These are phyloP conservation scores for Galerina marginata DNA, from an alignment of 768 basidiomycete species.

Conservation along the genomic window DNA sequence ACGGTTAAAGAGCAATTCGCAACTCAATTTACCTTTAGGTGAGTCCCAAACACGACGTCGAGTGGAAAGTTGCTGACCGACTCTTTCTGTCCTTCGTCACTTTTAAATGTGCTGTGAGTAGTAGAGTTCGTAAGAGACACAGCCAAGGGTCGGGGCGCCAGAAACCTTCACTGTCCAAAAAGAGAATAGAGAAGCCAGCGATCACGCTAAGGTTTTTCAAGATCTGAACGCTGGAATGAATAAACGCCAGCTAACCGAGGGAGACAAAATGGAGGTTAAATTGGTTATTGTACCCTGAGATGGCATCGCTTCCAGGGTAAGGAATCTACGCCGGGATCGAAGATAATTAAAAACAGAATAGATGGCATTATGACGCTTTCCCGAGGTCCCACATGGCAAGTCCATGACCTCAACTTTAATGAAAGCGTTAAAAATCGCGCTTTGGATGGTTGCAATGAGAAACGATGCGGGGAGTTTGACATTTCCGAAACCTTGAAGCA, in stretches of 20 bases:
- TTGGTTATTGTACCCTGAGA: constrained; percentile 23
- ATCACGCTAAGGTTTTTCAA: constrained; percentile 20
- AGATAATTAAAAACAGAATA: constrained; percentile 12
- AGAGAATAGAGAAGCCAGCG: constrained; percentile 24
- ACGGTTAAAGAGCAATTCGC: neutral
- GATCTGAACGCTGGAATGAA: constrained; percentile 28
- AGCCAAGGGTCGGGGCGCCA: constrained; percentile 22
- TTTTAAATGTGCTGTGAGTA: constrained; percentile 20
- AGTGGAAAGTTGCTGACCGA: neutral
- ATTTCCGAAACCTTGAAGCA: constrained; percentile 1
- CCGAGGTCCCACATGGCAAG: constrained; percentile 5
- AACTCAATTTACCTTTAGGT: neutral
- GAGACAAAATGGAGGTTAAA: constrained; percentile 20
- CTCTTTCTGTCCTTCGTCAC: neutral
- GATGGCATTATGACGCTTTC: constrained; percentile 11
- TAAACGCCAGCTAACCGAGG: constrained; percentile 24
- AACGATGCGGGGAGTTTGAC: constrained; percentile 1
- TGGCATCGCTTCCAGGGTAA: constrained; percentile 25
- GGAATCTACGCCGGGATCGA: constrained; percentile 4
- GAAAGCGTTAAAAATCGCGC: no score
- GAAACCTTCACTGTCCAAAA: constrained; percentile 22
- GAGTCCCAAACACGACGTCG: neutral
- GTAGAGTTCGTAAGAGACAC: constrained; percentile 17
- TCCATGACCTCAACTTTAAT: neutral
- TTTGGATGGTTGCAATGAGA: neutral